Percentiles rank a stretch among this genome's conserved stretches.
These are phyloP conservation scores for Phaffia tasmanica DNA, from an alignment of 768 basidiomycete species.

Conservation along the genomic window DNA sequence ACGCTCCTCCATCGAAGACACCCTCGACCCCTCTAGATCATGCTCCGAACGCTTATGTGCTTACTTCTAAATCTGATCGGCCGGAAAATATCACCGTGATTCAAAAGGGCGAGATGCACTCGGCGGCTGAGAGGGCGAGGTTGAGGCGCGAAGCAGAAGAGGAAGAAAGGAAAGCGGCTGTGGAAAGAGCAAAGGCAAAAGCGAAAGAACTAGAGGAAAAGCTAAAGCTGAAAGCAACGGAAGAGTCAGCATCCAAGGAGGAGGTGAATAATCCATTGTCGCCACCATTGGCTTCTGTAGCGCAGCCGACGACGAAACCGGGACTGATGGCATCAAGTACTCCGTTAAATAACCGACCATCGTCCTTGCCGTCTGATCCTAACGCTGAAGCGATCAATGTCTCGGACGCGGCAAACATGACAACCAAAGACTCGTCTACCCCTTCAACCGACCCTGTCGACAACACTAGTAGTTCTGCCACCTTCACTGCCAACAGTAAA, in stretches of 20 bases:
- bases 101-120: conserved; percentile 26
- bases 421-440: not conserved
- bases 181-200: conserved; percentile 20
- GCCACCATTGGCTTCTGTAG: not conserved
- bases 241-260: conserved; percentile 2
- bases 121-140: conserved; percentile 20
- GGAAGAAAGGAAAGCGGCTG: conserved; percentile 16
- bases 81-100: conserved; percentile 13
- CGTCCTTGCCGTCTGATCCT: not conserved
- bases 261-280: not conserved
- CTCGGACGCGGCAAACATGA: conserved; percentile 5
- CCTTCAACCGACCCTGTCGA: not conserved
- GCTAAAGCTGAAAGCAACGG: not conserved
- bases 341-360: not conserved
- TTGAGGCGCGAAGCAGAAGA: conserved; percentile 21
- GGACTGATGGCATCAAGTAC: not conserved
- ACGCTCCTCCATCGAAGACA: not conserved
- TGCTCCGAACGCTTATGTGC: not conserved
- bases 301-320: not conserved
- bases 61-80: not conserved
- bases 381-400: conserved; percentile 18
- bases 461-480: too few relatives aligned
- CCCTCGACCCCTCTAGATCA: not conserved
- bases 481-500: too few relatives aligned
- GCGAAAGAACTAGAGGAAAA: conserved; percentile 22